A percentile compares a stretch with the other conserved stretches of the same genome.
Conservation (phyloP, 768 basidiomycete genomes). For the Cyathus striatus region DNA sequence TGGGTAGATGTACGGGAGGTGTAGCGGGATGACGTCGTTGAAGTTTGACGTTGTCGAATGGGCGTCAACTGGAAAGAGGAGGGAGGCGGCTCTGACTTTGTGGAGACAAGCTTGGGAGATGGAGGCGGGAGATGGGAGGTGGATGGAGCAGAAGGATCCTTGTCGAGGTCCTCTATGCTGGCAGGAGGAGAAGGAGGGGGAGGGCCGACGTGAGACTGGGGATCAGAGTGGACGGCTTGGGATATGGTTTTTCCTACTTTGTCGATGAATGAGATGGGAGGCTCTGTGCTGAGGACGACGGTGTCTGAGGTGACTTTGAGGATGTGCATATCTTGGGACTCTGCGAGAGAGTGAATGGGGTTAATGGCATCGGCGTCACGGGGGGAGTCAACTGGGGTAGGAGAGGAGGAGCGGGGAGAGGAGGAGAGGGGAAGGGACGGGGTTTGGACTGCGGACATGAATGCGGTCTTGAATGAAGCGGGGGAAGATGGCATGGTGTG, state of each 20-base stretch:
- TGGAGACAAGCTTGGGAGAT: conserved; percentile 1
- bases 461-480: conserved; percentile 29
- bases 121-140: not conserved
- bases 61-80: not conserved
- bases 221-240: conserved; percentile 17
- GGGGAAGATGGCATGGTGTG: conserved; percentile 29
- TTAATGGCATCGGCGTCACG: conserved; percentile 16
- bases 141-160: not conserved
- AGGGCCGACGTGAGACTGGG: conserved; percentile 35
- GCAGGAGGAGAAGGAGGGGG: conserved; percentile 46
- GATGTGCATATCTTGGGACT: conserved; percentile 46
- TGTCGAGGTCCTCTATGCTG: conserved; percentile 16
- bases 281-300: conserved; percentile 35
- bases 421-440: conserved; percentile 15
- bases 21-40: not conserved
- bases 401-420: conserved; percentile 27
- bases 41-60: not conserved
- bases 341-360: conserved; percentile 23
- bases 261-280: conserved; percentile 25
- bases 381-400: conserved; percentile 17
- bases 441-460: conserved; percentile 13
- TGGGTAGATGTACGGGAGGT: not conserved
- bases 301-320: conserved; percentile 48
- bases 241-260: conserved; percentile 27
- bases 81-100: not conserved